Evolutionary conservation across 257 asterid genomes (phyloP).

Genomic region (Striga asiatica): DNA sequence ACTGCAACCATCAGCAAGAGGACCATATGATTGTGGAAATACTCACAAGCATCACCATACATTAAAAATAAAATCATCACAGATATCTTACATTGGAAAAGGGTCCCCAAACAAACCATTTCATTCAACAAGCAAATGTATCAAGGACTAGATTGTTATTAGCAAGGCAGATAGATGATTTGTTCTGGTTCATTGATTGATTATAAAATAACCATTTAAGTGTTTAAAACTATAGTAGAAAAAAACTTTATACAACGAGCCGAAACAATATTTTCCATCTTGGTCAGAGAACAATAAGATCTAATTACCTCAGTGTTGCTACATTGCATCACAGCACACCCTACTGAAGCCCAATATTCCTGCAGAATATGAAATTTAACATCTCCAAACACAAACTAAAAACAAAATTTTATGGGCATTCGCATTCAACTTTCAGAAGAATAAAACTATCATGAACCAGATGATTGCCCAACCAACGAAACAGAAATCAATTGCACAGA

Average conservation of each 20-base stretch:
- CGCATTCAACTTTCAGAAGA: neutral
- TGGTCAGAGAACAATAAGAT: neutral
- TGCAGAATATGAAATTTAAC: constrained; percentile 19
- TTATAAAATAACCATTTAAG: no score
- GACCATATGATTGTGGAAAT: neutral
- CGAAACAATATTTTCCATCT: neutral
- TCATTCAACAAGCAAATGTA: neutral
- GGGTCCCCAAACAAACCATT: neutral
- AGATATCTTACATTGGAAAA: neutral
- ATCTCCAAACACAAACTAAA: neutral
- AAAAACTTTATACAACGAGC: neutral
- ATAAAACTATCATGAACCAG: no score
- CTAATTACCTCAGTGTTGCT: constrained; percentile 90
- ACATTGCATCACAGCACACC: constrained; percentile 98
- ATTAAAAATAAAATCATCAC: neutral
- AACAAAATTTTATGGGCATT: neutral
- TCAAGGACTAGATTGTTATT: no score
- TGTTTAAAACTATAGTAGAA: no score
- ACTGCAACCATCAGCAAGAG: neutral
- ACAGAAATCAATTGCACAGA: no score
- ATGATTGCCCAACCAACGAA: neutral
- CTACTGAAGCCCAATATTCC: constrained; percentile 99
- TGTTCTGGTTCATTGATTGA: no score
- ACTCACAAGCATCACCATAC: neutral
- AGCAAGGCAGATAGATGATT: no score